Base-by-base conservation (phyloP, 306 rosid genomes). In the Inga laurina region DNA sequence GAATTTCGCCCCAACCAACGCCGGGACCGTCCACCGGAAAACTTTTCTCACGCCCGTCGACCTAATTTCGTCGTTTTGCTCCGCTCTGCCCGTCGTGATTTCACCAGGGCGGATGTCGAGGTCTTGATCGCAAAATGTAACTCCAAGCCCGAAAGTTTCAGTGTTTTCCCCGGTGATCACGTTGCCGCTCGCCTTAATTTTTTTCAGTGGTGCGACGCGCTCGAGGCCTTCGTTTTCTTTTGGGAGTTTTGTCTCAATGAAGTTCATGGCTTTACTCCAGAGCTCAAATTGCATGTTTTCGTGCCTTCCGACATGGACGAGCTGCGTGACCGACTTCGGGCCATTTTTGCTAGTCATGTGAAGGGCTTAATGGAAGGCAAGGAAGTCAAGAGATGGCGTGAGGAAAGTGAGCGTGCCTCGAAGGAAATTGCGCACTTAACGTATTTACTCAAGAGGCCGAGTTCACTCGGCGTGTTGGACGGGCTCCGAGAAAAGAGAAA, bases 201-300 rank as follows among this genome's bases (percentile, higher is more conserved):
- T 67, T 35, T 56, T 30, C 84, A 88, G 64, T 91, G 94, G 95
- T 85, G 65, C 24, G 83, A 84, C 9, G 92, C 97, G 22, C 88
- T 84, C 21, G 92, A 88, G 27, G 91, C 94, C n/a, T 43, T 89
- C 39, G 94, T 83, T 2, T 82, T 39, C 35, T 79, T 96, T 6
- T 96, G 99, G 99, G 88, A 86, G 34, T 78, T 76, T 67, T 92
- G 93, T 2, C 89, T 96, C 18, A 56, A 65, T 45, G 91, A 84
- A 7, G 45, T 34, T 3, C 98, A 96, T 69, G 75, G 66, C 65
- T 86, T 91, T 54, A 71, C 79, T 37, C 97, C 97, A 21, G 85
- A 48, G 61, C 82, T 91, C n/a, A 79, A 34, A 1, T 67, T 87
- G 0, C 52, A 83, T 22, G 88, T 85, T 16, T 19, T 44, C 1